Evolutionary conservation across 495 filamentous ascomycete genomes (phyloP).

Genomic region (Tuber calosporum): DNA sequence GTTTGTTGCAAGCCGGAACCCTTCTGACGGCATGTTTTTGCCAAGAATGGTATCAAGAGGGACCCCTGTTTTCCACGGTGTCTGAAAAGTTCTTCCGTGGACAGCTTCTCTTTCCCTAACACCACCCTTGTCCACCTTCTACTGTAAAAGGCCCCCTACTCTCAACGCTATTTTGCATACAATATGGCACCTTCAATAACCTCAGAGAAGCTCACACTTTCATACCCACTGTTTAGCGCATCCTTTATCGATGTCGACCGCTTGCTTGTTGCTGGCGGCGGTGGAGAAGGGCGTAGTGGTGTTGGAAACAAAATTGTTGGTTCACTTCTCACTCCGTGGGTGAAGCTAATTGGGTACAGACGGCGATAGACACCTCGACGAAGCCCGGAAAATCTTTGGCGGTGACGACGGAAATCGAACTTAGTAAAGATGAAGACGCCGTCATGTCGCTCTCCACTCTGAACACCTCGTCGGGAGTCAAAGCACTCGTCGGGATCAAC

Average conservation of each 20-base stretch:
- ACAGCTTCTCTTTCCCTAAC: background rate
- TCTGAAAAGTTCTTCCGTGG: no score
- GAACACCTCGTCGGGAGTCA: slow-evolving; percentile 2
- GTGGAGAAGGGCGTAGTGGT: slow-evolving; percentile 75
- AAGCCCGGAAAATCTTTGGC: slow-evolving; percentile 18
- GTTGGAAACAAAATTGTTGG: slow-evolving; percentile 85
- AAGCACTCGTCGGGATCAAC: slow-evolving; percentile 76
- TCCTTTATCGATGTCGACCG: slow-evolving; percentile 72
- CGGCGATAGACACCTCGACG: background rate
- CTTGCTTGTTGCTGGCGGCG: slow-evolving; percentile 83
- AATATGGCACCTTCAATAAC: slow-evolving; percentile 51
- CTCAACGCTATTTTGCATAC: background rate
- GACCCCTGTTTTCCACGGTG: no score
- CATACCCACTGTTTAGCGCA: slow-evolving; percentile 81
- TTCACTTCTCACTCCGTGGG: slow-evolving; percentile 18
- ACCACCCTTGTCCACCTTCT: background rate
- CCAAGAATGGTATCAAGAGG: no score
- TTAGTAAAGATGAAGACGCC: slow-evolving; percentile 84
- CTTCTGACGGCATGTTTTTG: no score
- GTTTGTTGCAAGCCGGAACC: no score
- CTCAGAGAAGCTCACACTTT: slow-evolving; percentile 62
- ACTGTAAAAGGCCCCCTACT: background rate
- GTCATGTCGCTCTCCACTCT: slow-evolving; percentile 73
- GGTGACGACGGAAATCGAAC: slow-evolving; percentile 52
- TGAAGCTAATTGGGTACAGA: background rate